Conservation (phyloP, 1,139 yeast species). For the Pneumocystis oryctolagi region DNA sequence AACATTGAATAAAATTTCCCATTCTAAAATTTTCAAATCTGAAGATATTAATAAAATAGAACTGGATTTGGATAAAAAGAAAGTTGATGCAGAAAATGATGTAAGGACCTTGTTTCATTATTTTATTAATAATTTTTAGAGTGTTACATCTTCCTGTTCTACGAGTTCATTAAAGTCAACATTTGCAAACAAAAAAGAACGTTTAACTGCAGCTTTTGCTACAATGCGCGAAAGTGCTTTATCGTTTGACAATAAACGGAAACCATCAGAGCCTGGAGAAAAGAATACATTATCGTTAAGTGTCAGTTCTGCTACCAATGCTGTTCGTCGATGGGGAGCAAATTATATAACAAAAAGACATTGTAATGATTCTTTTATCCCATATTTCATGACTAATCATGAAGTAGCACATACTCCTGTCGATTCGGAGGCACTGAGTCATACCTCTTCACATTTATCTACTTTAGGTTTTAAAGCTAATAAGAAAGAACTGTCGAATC, state of each 20-base stretch:
- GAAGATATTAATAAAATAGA: neutral
- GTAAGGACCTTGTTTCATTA: neutral
- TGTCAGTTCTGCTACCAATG: neutral
- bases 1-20: neutral
- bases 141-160: neutral
- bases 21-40: neutral
- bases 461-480: neutral
- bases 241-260: neutral
- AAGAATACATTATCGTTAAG: neutral
- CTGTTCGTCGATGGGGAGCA: neutral
- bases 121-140: neutral
- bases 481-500: neutral
- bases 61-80: neutral
- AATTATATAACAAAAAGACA: neutral
- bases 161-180: neutral
- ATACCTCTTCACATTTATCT: neutral
- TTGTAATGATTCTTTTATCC: neutral
- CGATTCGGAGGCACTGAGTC: neutral
- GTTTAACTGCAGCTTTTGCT: conserved; percentile 6
- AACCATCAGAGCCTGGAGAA: neutral
- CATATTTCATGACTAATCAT: neutral
- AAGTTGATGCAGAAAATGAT: neutral
- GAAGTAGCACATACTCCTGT: neutral
- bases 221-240: neutral
- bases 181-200: neutral